Evolutionary conservation across 129 eudicot species (phyloP).

Genomic region (Artemisia tridentata): DNA sequence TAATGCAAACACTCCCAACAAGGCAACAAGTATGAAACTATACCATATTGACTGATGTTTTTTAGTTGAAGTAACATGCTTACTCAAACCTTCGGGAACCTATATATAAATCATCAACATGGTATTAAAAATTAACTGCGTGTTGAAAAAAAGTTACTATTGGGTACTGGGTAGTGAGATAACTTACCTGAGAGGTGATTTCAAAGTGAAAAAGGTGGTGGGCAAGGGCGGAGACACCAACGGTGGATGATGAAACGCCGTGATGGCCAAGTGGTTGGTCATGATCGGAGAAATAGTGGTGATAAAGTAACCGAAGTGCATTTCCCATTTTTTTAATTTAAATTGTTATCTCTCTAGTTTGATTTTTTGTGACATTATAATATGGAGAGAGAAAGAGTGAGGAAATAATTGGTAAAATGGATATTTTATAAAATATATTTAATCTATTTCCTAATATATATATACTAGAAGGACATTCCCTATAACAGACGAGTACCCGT

Average conservation of each 20-base stretch:
- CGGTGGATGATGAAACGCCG: constrained; percentile 52
- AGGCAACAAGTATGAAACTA: background rate
- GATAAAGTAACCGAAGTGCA: constrained; percentile 28
- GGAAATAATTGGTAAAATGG: no score
- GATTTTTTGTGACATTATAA: no score
- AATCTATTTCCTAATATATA: no score
- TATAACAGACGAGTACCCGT: no score
- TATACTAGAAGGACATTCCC: no score
- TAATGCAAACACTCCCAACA: no score
- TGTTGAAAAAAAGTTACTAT: no score
- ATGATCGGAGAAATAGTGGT: constrained; percentile 35
- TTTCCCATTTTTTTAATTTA: constrained; percentile 17
- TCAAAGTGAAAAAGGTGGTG: constrained; percentile 77
- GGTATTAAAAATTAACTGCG: background rate
- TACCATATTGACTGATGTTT: constrained; percentile 84
- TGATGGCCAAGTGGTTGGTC: constrained; percentile 52
- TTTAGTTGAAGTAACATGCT: constrained; percentile 71
- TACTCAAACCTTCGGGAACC: constrained; percentile 81
- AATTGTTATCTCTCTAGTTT: no score
- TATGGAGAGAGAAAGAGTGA: no score
- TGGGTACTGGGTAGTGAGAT: background rate
- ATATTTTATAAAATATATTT: no score
- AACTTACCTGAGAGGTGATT: constrained; percentile 62
- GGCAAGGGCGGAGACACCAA: constrained; percentile 71
- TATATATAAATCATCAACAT: constrained; percentile 7